A percentile compares a stretch with the other conserved stretches of the same genome.
Conservation (phyloP, 148 eudicot genomes). For the Rhododendron henanense region DNA sequence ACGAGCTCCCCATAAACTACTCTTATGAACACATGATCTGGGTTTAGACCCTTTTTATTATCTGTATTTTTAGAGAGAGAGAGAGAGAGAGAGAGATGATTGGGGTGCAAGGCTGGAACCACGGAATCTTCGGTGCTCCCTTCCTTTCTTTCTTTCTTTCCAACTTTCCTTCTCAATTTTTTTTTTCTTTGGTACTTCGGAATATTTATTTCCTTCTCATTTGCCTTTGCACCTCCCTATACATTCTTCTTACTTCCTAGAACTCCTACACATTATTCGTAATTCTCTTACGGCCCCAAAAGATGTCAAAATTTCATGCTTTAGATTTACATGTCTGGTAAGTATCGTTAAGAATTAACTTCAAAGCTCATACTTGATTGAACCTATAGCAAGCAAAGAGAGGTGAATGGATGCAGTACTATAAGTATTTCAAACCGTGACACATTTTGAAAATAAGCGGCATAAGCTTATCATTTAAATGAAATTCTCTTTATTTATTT, state of each 20-base stretch:
- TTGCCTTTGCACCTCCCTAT: not conserved
- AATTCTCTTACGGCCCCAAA: not conserved
- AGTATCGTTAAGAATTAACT: not conserved
- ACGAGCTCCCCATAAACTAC: not conserved
- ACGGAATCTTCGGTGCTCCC: slow-evolving; percentile 3
- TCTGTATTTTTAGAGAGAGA: not conserved
- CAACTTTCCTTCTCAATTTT: not conserved
- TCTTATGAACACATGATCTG: not conserved
- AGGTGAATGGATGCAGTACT: not conserved
- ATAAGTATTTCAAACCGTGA: not conserved
- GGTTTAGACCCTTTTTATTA: not conserved
- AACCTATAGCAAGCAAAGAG: not conserved
- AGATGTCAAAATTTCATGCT: not conserved
- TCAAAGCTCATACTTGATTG: not conserved
- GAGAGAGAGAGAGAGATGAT: not conserved
- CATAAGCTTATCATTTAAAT: not conserved
- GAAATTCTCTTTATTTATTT: not conserved
- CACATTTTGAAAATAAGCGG: not conserved
- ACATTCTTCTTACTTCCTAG: not conserved
- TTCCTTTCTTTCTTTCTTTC: not conserved
- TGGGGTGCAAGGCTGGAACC: slow-evolving; percentile 5
- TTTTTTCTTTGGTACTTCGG: too few relatives aligned
- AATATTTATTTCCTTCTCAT: not conserved
- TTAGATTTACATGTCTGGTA: not conserved
- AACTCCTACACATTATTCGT: not conserved